Percentiles rank a stretch among this genome's conserved stretches.
Evolutionary conservation across 1,284 basidiomycete genomes (phyloP).

Genomic region (Microbotryomycetes sp.): DNA sequence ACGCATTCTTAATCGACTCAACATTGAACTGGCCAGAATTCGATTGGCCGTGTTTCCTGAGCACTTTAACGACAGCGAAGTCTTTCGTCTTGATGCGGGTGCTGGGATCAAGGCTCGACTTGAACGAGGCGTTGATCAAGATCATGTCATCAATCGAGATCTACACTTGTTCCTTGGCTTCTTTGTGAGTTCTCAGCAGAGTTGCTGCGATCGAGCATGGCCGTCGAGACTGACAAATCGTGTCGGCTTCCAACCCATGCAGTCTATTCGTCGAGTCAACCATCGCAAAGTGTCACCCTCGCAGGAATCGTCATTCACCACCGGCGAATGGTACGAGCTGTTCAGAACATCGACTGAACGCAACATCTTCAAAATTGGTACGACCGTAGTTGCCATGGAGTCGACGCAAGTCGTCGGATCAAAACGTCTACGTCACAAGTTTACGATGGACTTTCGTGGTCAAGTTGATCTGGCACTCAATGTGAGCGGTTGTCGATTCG

Average conservation of each 20-base stretch:
- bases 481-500: constrained; percentile 10
- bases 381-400: constrained; percentile 23
- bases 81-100: constrained; percentile 29
- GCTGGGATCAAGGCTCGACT: constrained; percentile 21
- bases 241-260: neutral
- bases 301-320: constrained; percentile 17
- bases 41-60: constrained; percentile 28
- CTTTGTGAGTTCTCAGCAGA: constrained; percentile 4
- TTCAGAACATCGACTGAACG: constrained; percentile 16
- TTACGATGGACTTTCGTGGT: constrained; percentile 21
- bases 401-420: constrained; percentile 12
- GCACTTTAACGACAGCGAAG: constrained; percentile 28
- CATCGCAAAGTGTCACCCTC: constrained; percentile 12
- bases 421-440: constrained; percentile 18
- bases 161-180: constrained; percentile 22
- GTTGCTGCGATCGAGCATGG: neutral
- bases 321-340: constrained; percentile 26
- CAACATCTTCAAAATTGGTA: constrained; percentile 24
- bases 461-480: constrained; percentile 30
- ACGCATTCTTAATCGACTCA: constrained; percentile 17
- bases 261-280: constrained; percentile 13
- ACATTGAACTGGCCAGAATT: constrained; percentile 23
- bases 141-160: constrained; percentile 14
- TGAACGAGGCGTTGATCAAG: constrained; percentile 5
- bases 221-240: neutral